These are phyloP conservation scores for Acer negundo DNA, from an alignment of 345 rosid species.

Conservation along the genomic window DNA sequence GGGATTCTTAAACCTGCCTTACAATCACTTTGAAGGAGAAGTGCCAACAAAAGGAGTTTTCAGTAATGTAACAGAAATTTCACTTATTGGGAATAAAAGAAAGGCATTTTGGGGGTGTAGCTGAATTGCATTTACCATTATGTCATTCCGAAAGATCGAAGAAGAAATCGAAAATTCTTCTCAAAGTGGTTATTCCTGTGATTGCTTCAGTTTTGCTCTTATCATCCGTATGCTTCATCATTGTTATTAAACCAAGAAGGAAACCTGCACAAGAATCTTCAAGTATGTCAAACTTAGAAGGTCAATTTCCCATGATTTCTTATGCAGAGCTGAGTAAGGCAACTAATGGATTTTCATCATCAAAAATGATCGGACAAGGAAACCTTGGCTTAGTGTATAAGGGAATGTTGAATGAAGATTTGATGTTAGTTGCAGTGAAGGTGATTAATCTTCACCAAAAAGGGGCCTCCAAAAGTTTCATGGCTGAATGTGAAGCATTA, in stretches of 20 bases:
- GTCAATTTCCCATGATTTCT: constrained; percentile 3
- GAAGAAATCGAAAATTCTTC: too few species aligned
- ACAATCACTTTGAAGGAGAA: too few species aligned
- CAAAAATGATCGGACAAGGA: constrained; percentile 31
- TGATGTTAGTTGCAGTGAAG: constrained; percentile 30
- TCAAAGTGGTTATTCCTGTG: too few species aligned
- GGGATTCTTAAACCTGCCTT: too few species aligned
- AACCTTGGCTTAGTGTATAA: constrained; percentile 29
- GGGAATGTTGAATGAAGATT: constrained; percentile 23
- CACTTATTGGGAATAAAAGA: background rate
- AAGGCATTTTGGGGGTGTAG: too few species aligned
- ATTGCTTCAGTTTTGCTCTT: background rate
- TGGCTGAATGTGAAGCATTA: constrained; percentile 49
- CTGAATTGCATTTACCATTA: too few species aligned
- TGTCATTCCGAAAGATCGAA: too few species aligned
- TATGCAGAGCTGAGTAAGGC: constrained; percentile 12
- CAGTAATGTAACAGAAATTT: too few species aligned
- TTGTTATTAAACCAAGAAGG: background rate
- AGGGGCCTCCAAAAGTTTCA: constrained; percentile 47
- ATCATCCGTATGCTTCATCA: background rate
- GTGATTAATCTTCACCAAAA: constrained; percentile 37
- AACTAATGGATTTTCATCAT: constrained; percentile 30
- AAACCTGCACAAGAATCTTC: background rate
- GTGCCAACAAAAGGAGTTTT: too few species aligned
- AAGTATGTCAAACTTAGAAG: background rate